Conservation (phyloP, 768 basidiomycete species). For the Boletellus sp. region DNA sequence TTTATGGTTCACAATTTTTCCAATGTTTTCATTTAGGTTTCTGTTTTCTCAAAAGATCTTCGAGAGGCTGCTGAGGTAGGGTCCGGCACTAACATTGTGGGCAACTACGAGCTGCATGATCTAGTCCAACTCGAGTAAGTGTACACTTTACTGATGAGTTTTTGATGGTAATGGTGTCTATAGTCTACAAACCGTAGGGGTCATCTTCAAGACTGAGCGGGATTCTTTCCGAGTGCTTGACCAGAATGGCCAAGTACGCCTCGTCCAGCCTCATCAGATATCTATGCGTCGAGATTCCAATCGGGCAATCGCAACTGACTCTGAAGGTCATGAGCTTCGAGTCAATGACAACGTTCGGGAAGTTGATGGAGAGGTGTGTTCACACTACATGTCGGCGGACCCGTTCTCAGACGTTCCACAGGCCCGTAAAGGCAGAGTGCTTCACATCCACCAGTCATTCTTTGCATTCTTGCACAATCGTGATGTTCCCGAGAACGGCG, state of each 20-base stretch:
- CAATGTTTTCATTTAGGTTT: constrained; percentile 53
- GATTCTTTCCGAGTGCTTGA: constrained; percentile 95
- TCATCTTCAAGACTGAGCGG: constrained; percentile 96
- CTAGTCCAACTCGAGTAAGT: constrained; percentile 94
- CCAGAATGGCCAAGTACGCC: constrained; percentile 85
- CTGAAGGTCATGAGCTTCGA: constrained; percentile 81
- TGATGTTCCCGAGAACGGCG: constrained; percentile 85
- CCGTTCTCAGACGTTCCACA: constrained; percentile 27
- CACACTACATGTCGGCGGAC: neutral
- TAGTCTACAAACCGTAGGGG: constrained; percentile 90
- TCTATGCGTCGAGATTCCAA: constrained; percentile 83
- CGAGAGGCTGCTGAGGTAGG: constrained; percentile 97
- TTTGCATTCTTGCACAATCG: constrained; percentile 94
- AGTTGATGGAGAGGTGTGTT: constrained; percentile 75
- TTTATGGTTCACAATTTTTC: constrained; percentile 3
- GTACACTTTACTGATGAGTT: neutral
- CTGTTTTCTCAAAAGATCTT: constrained; percentile 95
- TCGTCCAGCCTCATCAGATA: constrained; percentile 92
- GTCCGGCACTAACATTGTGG: constrained; percentile 83
- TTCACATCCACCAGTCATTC: constrained; percentile 93
- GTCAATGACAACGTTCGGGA: constrained; percentile 93
- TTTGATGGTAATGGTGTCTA: constrained; percentile 10
- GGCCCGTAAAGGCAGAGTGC: constrained; percentile 82
- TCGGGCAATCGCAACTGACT: constrained; percentile 84
- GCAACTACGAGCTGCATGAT: constrained; percentile 94